phyloP scores from a whole-genome alignment of 192 early-diverging fungal genomes.

The Coemansia sp. region DNA sequence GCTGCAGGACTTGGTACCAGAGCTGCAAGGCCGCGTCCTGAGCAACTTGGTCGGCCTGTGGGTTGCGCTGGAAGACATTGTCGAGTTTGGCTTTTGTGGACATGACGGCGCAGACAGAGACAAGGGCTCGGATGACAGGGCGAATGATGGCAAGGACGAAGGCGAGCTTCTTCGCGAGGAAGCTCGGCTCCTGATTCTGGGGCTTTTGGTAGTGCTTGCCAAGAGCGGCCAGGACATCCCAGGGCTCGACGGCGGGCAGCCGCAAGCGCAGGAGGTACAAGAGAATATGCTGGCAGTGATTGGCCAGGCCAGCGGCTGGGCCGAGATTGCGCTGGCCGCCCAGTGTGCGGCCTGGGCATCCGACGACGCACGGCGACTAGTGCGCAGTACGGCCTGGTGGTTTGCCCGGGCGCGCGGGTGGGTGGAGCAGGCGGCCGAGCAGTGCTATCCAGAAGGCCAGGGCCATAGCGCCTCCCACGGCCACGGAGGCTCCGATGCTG shows the following conservation, averaged over 20 bases:
- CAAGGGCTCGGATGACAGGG: too few relatives aligned
- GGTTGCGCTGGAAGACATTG: conserved; percentile 20
- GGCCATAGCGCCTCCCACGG: too few relatives aligned
- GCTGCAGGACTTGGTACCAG: conserved; percentile 8
- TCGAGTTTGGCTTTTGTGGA: conserved; percentile 29
- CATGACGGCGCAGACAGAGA: too few relatives aligned
- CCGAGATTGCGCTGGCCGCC: conserved; percentile 21
- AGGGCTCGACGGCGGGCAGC: conserved; percentile 1
- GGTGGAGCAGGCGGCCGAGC: conserved; percentile 12
- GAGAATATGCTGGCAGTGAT: conserved; percentile 22
- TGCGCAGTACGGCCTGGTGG: conserved; percentile 11
- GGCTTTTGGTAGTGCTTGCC: conserved; percentile 20
- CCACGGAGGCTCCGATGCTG: too few relatives aligned
- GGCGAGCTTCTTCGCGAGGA: neutral
- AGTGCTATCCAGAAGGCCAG: conserved; percentile 24
- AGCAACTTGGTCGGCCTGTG: conserved; percentile 28
- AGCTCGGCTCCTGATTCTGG: conserved; percentile 20
- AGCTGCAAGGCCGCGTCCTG: conserved; percentile 8
- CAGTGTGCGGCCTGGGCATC: conserved; percentile 32
- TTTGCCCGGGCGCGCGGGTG: conserved; percentile 18
- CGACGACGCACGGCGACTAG: conserved; percentile 11
- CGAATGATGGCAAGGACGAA: too few relatives aligned
- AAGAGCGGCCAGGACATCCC: neutral
- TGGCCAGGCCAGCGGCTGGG: conserved; percentile 15
- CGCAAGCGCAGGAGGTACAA: conserved; percentile 10